phyloP scores from a whole-genome alignment of 2,329 filamentous ascomycete species.

The Leptographium flavum region DNA sequence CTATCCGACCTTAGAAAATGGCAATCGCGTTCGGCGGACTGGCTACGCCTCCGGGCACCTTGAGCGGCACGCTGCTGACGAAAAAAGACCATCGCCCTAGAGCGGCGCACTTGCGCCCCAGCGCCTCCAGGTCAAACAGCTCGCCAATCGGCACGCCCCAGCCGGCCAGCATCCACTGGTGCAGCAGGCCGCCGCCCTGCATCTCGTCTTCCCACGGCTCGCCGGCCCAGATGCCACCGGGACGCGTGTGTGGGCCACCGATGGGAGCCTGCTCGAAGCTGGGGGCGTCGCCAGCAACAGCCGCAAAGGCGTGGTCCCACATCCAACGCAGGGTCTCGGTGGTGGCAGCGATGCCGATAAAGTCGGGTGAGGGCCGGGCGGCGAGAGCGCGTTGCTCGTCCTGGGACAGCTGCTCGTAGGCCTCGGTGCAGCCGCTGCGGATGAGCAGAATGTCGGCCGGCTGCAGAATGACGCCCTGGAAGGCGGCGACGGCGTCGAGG shows the following conservation, averaged over 20 bases:
- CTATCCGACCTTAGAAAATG: slow-evolving; percentile 18
- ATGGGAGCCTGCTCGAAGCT: slow-evolving; percentile 27
- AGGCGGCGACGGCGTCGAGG: slow-evolving; percentile 19
- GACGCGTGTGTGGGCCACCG: slow-evolving; percentile 8
- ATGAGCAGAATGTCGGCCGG: slow-evolving; percentile 25
- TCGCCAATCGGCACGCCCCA: slow-evolving; percentile 39
- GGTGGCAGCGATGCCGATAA: slow-evolving; percentile 23
- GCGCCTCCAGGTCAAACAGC: slow-evolving; percentile 28
- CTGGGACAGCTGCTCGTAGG: slow-evolving; percentile 15
- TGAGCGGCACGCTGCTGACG: slow-evolving; percentile 23
- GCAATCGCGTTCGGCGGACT: slow-evolving; percentile 24
- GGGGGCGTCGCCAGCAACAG: slow-evolving; percentile 27
- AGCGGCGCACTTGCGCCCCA: slow-evolving; percentile 20
- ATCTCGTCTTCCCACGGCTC: slow-evolving; percentile 10
- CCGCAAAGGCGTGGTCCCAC: slow-evolving; percentile 29
- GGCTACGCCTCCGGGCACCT: slow-evolving; percentile 21
- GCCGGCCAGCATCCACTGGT: slow-evolving; percentile 29
- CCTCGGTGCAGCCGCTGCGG: slow-evolving; percentile 20
- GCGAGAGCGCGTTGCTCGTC: slow-evolving; percentile 16
- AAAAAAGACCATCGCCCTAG: slow-evolving; percentile 24
- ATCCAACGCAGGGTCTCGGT: slow-evolving; percentile 25
- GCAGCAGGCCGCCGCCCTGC: slow-evolving; percentile 15
- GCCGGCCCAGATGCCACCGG: slow-evolving; percentile 5
- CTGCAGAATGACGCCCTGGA: slow-evolving; percentile 20
- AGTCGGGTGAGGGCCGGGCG: slow-evolving; percentile 15